Evolutionary conservation across 352 stramenopile genomes (phyloP).

Genomic region (Pythium coloratum): DNA sequence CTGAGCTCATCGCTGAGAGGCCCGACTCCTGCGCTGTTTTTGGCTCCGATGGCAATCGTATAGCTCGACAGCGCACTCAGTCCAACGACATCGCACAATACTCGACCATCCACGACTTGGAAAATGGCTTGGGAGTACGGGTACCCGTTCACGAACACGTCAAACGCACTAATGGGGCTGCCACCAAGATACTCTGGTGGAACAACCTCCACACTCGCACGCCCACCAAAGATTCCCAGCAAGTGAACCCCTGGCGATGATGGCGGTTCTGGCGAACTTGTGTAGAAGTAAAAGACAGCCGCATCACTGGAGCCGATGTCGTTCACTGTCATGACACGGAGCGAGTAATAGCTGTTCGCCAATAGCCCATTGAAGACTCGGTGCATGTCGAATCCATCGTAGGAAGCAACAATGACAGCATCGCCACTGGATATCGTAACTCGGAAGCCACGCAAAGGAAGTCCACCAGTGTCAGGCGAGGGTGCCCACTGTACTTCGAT

Average conservation of each 20-base stretch:
- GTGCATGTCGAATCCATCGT: conserved; percentile 15
- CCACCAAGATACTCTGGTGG: conserved; percentile 47
- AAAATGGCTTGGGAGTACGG: background rate
- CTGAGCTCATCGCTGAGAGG: conserved; percentile 27
- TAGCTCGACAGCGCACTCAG: conserved; percentile 36
- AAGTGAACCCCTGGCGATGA: conserved; percentile 25
- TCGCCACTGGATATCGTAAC: conserved; percentile 5
- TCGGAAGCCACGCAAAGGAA: conserved; percentile 8
- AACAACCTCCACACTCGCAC: conserved; percentile 28
- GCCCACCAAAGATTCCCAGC: conserved; percentile 33
- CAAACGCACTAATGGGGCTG: conserved; percentile 27
- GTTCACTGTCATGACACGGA: conserved; percentile 34
- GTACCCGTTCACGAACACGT: conserved; percentile 33
- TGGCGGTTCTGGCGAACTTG: conserved; percentile 30
- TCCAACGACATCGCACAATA: conserved; percentile 38
- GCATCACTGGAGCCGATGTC: conserved; percentile 26
- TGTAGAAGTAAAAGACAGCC: conserved; percentile 17
- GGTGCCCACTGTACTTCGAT: conserved; percentile 24
- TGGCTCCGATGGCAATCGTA: conserved; percentile 29
- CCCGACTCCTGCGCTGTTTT: conserved; percentile 36
- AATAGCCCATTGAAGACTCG: conserved; percentile 33
- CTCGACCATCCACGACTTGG: background rate
- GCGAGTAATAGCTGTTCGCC: conserved; percentile 35
- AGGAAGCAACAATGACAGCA: conserved; percentile 20
- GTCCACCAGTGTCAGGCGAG: conserved; percentile 37